Conservation (phyloP, 2,329 filamentous ascomycete genomes). For the Hortaea werneckii region DNA sequence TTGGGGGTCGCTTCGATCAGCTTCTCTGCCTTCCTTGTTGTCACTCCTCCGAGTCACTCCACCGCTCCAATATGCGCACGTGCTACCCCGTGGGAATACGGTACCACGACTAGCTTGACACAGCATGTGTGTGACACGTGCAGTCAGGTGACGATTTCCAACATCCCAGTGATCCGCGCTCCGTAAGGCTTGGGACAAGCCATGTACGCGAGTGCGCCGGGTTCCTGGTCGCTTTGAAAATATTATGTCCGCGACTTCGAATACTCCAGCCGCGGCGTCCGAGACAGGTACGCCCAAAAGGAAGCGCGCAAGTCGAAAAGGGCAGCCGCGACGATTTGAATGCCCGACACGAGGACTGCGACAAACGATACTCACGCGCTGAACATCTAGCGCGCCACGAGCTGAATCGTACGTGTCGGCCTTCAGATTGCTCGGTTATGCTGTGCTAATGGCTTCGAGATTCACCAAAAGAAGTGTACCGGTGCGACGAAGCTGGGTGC, state of each 20-base stretch:
- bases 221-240: too few species aligned
- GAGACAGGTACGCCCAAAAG: conserved; percentile 6
- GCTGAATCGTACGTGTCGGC: conserved; percentile 50
- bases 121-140: too few species aligned
- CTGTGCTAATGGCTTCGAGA: conserved; percentile 28
- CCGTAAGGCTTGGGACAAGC: too few species aligned
- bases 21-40: too few species aligned
- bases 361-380: conserved; percentile 87
- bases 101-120: too few species aligned
- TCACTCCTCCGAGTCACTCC: too few species aligned
- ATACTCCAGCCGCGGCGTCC: background rate
- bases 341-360: conserved; percentile 77
- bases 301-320: conserved; percentile 59
- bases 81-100: too few species aligned
- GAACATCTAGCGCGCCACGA: conserved; percentile 93
- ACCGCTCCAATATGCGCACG: too few species aligned
- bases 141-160: too few species aligned
- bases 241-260: background rate
- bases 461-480: conserved; percentile 83
- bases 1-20: too few species aligned
- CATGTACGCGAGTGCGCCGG: too few species aligned
- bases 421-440: background rate
- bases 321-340: conserved; percentile 55
- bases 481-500: conserved; percentile 84
- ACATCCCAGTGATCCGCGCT: too few species aligned